These are phyloP conservation scores for Cornus kousa DNA, from an alignment of 148 eudicot species.

Conservation along the genomic window DNA sequence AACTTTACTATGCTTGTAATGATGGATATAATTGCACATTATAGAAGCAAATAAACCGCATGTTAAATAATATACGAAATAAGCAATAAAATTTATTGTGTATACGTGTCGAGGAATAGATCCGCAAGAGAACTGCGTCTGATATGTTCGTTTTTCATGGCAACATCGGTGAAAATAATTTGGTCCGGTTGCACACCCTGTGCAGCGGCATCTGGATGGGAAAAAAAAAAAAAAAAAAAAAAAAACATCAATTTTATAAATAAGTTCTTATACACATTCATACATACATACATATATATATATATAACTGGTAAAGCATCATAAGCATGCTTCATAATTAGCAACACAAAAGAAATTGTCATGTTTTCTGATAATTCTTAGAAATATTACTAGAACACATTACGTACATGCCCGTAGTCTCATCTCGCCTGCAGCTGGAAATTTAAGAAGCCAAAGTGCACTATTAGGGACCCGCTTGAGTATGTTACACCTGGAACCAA, in stretches of 20 bases:
- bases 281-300: no score
- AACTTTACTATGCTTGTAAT: neutral
- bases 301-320: no score
- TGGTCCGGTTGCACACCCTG: slow-evolving; percentile 91
- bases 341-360: neutral
- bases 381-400: neutral
- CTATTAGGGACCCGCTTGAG: slow-evolving; percentile 89
- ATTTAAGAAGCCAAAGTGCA: slow-evolving; percentile 94
- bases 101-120: slow-evolving; percentile 92
- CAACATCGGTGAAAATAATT: slow-evolving; percentile 98
- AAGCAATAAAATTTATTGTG: neutral
- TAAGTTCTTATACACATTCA: neutral
- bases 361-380: neutral
- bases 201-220: slow-evolving; percentile 77
- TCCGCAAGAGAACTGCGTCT: slow-evolving; percentile 92
- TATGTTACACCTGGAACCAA: slow-evolving; percentile 81
- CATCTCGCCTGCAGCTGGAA: slow-evolving; percentile 96
- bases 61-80: neutral
- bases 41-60: neutral
- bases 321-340: no score
- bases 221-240: neutral
- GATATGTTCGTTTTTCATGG: slow-evolving; percentile 89
- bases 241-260: neutral
- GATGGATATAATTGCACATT: neutral
- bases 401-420: slow-evolving; percentile 86